phyloP scores from a whole-genome alignment of 106 monocot genomes.

The Acorus calamus region DNA sequence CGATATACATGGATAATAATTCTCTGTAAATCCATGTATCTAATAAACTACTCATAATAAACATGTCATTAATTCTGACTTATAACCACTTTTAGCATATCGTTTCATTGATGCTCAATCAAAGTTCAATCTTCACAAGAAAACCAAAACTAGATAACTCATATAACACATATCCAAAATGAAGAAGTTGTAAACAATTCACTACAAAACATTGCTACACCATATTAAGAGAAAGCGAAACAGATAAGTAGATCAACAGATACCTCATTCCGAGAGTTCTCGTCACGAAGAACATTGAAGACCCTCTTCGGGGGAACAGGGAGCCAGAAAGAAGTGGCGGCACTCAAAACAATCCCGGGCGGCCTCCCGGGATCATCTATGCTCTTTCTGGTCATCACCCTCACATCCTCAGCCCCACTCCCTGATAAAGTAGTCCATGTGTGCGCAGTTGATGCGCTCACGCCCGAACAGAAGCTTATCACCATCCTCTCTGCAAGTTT shows the following conservation, averaged over 20 bases:
- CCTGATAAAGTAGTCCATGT: background rate
- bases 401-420: background rate
- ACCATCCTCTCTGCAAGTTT: background rate
- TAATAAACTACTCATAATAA: too few relatives aligned
- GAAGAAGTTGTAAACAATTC: too few relatives aligned
- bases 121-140: too few relatives aligned
- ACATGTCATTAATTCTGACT: too few relatives aligned
- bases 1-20: too few relatives aligned
- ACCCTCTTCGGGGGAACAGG: background rate
- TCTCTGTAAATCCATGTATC: too few relatives aligned
- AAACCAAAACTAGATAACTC: too few relatives aligned
- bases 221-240: too few relatives aligned
- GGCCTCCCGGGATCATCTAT: constrained; percentile 1
- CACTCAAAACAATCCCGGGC: background rate
- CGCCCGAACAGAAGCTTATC: background rate
- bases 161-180: too few relatives aligned
- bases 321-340: background rate
- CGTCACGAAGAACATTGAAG: constrained; percentile 4
- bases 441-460: background rate
- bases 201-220: too few relatives aligned
- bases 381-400: background rate
- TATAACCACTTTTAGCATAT: too few relatives aligned
- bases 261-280: background rate
- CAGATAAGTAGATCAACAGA: background rate
- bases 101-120: too few relatives aligned